phyloP scores from a whole-genome alignment of 768 basidiomycete genomes.

The Naganishia kalamii region DNA sequence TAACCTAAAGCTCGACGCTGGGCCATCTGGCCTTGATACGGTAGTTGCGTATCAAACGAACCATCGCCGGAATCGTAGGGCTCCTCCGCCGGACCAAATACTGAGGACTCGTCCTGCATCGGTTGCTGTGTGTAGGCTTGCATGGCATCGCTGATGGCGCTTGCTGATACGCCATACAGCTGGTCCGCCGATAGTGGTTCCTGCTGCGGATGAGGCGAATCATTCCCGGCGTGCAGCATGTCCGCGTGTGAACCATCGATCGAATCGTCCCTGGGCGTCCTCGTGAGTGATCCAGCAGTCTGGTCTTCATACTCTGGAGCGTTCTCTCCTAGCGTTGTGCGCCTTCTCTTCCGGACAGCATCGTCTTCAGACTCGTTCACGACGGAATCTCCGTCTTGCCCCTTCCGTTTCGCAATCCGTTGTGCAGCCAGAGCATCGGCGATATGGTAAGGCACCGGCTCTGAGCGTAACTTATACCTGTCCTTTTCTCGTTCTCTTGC shows the following conservation, averaged over 20 bases:
- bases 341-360: background rate
- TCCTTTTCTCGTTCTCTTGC: background rate
- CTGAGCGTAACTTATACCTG: background rate
- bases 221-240: background rate
- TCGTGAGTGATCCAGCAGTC: background rate
- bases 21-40: conserved; percentile 23
- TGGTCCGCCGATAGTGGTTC: conserved; percentile 2
- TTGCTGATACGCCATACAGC: background rate
- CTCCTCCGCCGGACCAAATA: background rate
- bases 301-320: background rate
- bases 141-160: background rate
- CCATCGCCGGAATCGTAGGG: conserved; percentile 15
- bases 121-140: background rate
- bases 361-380: background rate
- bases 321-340: background rate
- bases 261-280: background rate
- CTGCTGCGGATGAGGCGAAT: background rate
- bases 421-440: background rate
- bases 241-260: background rate
- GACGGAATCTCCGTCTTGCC: background rate
- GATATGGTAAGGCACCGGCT: conserved; percentile 3
- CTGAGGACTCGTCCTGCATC: conserved; percentile 3
- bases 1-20: background rate
- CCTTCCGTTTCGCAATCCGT: background rate
- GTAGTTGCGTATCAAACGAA: conserved; percentile 20